phyloP scores from a whole-genome alignment of 768 basidiomycete genomes.

The Tremella fuciformis region DNA sequence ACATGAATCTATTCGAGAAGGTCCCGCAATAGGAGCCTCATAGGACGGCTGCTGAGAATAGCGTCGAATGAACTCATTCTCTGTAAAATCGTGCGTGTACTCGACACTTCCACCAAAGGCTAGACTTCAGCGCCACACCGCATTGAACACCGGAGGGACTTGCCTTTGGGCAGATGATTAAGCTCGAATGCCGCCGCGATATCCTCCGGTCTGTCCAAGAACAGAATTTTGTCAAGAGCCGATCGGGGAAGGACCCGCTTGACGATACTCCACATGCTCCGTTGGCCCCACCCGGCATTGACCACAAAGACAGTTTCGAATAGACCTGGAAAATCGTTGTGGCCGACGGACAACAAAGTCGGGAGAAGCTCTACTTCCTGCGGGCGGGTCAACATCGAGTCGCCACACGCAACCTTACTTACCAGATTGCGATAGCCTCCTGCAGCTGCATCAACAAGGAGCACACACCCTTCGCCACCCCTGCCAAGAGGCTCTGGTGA shows the following conservation, averaged over 20 bases:
- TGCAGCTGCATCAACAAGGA: conserved; percentile 46
- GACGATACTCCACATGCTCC: conserved; percentile 46
- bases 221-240: conserved; percentile 46
- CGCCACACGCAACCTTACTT: conserved; percentile 1
- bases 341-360: conserved; percentile 40
- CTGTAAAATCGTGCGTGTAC: conserved; percentile 18
- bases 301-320: conserved; percentile 45
- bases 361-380: conserved; percentile 51
- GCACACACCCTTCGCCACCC: conserved; percentile 37
- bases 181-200: conserved; percentile 40
- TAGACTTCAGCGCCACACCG: conserved; percentile 9
- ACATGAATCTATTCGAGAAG: conserved; percentile 7
- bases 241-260: conserved; percentile 47
- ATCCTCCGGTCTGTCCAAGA: conserved; percentile 31
- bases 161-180: conserved; percentile 37
- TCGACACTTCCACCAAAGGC: conserved; percentile 30
- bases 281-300: conserved; percentile 48
- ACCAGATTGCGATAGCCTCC: conserved; percentile 50
- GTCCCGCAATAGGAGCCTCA: too few relatives aligned
- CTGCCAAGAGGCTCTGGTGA: background rate
- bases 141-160: conserved; percentile 3
- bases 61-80: conserved; percentile 27
- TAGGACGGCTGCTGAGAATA: conserved; percentile 8
- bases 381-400: background rate
- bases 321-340: conserved; percentile 48